Evolutionary conservation across 352 stramenopile species (phyloP).

Genomic region (Peronosclerospora sorghi): DNA sequence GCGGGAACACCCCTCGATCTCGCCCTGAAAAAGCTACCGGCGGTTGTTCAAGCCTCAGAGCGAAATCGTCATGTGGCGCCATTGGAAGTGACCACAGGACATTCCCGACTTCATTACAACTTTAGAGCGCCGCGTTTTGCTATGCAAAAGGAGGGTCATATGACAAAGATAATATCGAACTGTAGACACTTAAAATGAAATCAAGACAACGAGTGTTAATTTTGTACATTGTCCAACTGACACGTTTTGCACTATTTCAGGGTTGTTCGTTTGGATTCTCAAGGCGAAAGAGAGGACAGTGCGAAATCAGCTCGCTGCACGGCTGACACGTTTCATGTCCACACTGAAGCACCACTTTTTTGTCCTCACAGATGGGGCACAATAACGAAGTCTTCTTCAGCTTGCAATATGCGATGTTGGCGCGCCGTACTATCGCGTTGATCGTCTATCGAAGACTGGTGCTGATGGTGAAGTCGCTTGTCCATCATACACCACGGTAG

Average conservation of each 20-base stretch:
- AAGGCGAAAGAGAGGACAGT: conserved; percentile 67
- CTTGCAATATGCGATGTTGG: conserved; percentile 30
- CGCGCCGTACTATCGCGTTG: conserved; percentile 1
- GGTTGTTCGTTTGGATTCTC: too few species aligned
- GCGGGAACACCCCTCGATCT: conserved; percentile 27
- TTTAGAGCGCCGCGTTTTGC: too few species aligned
- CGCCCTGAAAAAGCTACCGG: conserved; percentile 10
- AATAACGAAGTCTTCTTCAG: conserved; percentile 54
- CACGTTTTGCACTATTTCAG: too few species aligned
- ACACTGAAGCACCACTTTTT: conserved; percentile 67
- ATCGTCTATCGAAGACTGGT: conserved; percentile 13
- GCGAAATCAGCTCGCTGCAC: conserved; percentile 37
- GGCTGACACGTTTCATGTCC: conserved; percentile 66
- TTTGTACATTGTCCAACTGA: too few species aligned
- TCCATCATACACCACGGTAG: conserved; percentile 10
- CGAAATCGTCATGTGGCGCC: conserved; percentile 20
- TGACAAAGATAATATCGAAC: too few species aligned
- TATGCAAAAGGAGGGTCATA: too few species aligned
- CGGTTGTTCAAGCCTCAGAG: conserved; percentile 8
- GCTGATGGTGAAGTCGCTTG: conserved; percentile 19
- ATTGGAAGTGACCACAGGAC: conserved; percentile 26
- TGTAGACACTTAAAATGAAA: too few species aligned
- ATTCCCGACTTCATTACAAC: conserved; percentile 5
- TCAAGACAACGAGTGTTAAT: too few species aligned
- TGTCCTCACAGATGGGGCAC: conserved; percentile 69